Evolutionary conservation across 768 basidiomycete genomes (phyloP).

Genomic region (Strobilomyces echinocephalus): DNA sequence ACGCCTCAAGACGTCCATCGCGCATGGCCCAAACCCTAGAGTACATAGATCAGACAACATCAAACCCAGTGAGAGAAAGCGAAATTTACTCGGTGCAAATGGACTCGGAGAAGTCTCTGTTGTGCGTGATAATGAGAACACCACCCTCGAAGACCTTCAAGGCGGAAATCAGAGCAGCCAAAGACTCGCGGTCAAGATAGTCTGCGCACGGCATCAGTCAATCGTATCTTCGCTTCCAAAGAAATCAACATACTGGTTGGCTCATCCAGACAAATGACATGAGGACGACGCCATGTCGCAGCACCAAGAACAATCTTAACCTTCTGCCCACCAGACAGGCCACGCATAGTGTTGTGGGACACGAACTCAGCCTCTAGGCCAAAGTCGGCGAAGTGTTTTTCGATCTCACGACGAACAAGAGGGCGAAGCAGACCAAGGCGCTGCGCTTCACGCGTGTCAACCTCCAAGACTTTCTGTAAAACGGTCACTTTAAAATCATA

Average conservation of each 20-base stretch:
- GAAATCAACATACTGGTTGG: constrained; percentile 66
- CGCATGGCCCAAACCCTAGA: constrained; percentile 95
- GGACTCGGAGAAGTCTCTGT: constrained; percentile 98
- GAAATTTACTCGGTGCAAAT: constrained; percentile 73
- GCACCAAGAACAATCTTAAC: constrained; percentile 99
- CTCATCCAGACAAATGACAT: constrained; percentile 95
- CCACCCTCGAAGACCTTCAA: constrained; percentile 98
- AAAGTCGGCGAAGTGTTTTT: constrained; percentile 99
- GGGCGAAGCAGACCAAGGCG: constrained; percentile 92
- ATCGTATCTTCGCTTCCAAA: background rate
- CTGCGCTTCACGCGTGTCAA: constrained; percentile 96
- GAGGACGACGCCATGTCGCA: constrained; percentile 98
- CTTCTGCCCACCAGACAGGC: constrained; percentile 98
- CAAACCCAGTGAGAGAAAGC: background rate
- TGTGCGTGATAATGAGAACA: constrained; percentile 97
- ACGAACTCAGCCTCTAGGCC: constrained; percentile 99
- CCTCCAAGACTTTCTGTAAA: constrained; percentile 85
- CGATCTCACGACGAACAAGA: constrained; percentile 96
- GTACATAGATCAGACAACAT: background rate
- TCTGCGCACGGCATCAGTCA: constrained; percentile 39
- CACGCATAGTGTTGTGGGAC: constrained; percentile 98
- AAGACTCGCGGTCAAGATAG: constrained; percentile 99
- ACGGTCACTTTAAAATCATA: background rate
- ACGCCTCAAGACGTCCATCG: constrained; percentile 92
- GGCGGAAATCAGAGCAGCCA: constrained; percentile 97